These are phyloP conservation scores for Pecoramyces ruminantium DNA, from an alignment of 192 early-diverging fungal species.

Conservation along the genomic window DNA sequence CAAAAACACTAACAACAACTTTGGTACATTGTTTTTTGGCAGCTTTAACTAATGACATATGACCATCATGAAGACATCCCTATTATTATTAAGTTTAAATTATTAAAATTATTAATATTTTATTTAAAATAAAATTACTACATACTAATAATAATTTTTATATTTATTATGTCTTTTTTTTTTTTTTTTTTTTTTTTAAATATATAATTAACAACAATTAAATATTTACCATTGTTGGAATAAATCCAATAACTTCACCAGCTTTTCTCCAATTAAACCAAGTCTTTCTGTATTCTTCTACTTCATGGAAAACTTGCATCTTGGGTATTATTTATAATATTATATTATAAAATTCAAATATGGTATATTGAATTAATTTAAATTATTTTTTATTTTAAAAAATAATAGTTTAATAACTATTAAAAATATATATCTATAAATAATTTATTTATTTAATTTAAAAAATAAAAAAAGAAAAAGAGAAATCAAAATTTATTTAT, in stretches of 20 bases:
- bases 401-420: no score
- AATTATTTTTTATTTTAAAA: no score
- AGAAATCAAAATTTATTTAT: no score
- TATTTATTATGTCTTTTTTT: background rate
- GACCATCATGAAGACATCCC: conserved; percentile 84
- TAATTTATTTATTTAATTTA: no score
- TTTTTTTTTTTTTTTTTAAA: background rate
- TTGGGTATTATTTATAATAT: background rate
- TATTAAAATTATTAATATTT: no score
- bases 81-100: background rate
- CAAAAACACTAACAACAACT: conserved; percentile 79
- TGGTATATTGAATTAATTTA: no score
- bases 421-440: no score
- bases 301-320: background rate
- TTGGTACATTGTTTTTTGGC: conserved; percentile 43
- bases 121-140: no score
- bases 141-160: background rate
- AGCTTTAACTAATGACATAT: conserved; percentile 49
- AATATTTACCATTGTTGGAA: conserved; percentile 77
- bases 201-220: background rate
- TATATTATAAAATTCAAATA: no score
- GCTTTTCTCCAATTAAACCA: background rate
- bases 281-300: background rate
- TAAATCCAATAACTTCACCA: conserved; percentile 63
- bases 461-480: no score